Evolutionary conservation across 805 yeast species (phyloP), one percentile per base, ranked within the genome.

Genomic region (Candida nanaspora): DNA sequence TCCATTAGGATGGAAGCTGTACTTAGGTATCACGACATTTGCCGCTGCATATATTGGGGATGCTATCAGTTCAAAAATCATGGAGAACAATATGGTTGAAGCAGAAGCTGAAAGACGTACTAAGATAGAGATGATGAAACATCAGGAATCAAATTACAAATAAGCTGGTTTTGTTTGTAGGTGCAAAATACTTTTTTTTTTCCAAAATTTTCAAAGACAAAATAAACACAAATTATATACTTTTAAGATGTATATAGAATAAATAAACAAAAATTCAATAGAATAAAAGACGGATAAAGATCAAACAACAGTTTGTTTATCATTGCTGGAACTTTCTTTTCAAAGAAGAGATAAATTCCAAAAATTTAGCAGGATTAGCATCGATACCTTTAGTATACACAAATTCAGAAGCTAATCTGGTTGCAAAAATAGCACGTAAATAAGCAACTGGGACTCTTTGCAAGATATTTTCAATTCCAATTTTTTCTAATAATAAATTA

Each of bases 341-440:
- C 43, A 76, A 62, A 33, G 72, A 67, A 35, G 82, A 76, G 46
- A 81, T 77, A 53, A 74, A 82, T 55, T 80, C 87, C 59, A 82
- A 72, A 63, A 82, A 82, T 50, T 72, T 78, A 40, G 86, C 86
- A 25, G 86, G 94, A 61, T 86, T 86, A 35, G 91, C 78, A 46
- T 78, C 86, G 44, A 79, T 69, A 41, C 96, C 96, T 55, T 81
- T 72, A 22, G 83, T 70, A 63, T 88, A 88, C 41, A 88, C 94
- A 62, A 84, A 88, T 36, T 82, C 72, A 36, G 95, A 83, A 10
- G 95, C 88, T 52, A 88, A 70, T 56, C 78, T 82, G 28, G 93
- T 82, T 35, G 95, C 94, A 56, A 91, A 85, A 51, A 91, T 76
- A 3, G 96, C 95, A 56, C 79, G 81, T 59, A 91, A 70, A 61